These are phyloP conservation scores for Ormosia semicastrata DNA, from an alignment of 306 rosid genomes.

Conservation along the genomic window DNA sequence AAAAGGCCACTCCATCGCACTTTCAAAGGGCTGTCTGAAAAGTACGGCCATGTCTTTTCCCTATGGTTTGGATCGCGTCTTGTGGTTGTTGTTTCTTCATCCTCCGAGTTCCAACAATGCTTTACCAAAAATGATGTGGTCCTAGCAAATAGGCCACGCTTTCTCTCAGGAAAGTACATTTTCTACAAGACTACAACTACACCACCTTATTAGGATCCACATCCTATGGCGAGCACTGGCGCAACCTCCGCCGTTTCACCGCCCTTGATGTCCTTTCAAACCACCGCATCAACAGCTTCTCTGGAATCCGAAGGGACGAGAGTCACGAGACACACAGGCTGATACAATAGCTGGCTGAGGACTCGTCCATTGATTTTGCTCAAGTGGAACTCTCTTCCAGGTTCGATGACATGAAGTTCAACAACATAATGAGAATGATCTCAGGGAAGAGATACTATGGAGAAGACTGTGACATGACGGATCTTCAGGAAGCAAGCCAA, in stretches of 20 bases:
- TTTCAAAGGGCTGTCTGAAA: constrained; percentile 20
- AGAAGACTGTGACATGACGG: constrained; percentile 24
- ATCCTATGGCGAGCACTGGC: constrained; percentile 51
- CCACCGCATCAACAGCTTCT: background rate
- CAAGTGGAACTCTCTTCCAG: constrained; percentile 30
- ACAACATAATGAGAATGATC: constrained; percentile 40
- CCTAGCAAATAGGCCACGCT: constrained; percentile 37
- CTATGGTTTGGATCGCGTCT: background rate
- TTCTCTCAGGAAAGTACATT: constrained; percentile 24
- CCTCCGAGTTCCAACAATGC: constrained; percentile 33
- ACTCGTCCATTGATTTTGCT: background rate
- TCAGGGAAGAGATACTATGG: constrained; percentile 47
- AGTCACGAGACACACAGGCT: constrained; percentile 38
- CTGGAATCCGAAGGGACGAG: constrained; percentile 33
- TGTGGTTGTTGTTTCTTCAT: constrained; percentile 35
- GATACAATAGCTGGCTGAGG: background rate
- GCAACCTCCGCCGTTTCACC: constrained; percentile 47
- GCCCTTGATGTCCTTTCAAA: constrained; percentile 36
- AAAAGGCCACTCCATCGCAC: constrained; percentile 24
- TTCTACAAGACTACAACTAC: constrained; percentile 41
- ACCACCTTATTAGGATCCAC: constrained; percentile 19
- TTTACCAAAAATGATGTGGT: constrained; percentile 46
- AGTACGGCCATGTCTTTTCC: constrained; percentile 21
- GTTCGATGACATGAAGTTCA: constrained; percentile 40
- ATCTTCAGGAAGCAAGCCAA: constrained; percentile 35